Base-by-base conservation (phyloP, 1,284 basidiomycete species). In the Trichosporon inkin region DNA sequence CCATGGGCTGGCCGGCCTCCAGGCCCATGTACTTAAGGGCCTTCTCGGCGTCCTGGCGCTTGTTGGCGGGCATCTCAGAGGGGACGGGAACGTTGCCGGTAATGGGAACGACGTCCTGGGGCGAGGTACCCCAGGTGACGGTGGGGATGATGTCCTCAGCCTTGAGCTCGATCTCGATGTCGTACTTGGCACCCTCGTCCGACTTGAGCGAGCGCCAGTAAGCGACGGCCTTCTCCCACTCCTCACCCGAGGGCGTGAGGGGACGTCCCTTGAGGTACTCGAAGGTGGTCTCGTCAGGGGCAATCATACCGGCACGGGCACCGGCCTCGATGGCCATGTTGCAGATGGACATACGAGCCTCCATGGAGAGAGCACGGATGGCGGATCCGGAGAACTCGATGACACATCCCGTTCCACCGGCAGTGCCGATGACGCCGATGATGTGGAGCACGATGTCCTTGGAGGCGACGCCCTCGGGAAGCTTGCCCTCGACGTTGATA, bases 271-370 rank as follows among this genome's bases (percentile, higher is more conserved):
- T 85, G 65, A 97, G 86, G 79, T 97, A 97, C 54, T 76, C 82
- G 76, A 96, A 94, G 8, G 94, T 97, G 65, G 88, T 81, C 37
- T 95, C 89, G 76, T 97, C 93, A 0, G 93, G 92, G 11, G 92
- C 93, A 65, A 97, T 85, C 91, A 97, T 93, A 60, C 93, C 93
- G 6, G 92, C 92, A 70, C 93, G 86, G 65, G 93, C 94, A 73
- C 93, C 93, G 62, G 87, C 94, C 79, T 97, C 93, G 75, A 97
- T 96, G 65, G 90, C 92, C 93, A 97, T 97, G 81, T 97, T 97
- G 80, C 92, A 96, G 68, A 92, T 91, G 68, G 90, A 93, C 92
- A 96, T 96, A 55, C 92, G 86, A 39, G 89, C 91, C 77, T 97
- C 93, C 91, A 96, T 94, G 71, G 88, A 91, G 73, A 96, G 88